A percentile compares a stretch with the other conserved stretches of the same genome.
phyloP scores from a whole-genome alignment of 2,329 filamentous ascomycete genomes.

The Nothopassalora personata region DNA sequence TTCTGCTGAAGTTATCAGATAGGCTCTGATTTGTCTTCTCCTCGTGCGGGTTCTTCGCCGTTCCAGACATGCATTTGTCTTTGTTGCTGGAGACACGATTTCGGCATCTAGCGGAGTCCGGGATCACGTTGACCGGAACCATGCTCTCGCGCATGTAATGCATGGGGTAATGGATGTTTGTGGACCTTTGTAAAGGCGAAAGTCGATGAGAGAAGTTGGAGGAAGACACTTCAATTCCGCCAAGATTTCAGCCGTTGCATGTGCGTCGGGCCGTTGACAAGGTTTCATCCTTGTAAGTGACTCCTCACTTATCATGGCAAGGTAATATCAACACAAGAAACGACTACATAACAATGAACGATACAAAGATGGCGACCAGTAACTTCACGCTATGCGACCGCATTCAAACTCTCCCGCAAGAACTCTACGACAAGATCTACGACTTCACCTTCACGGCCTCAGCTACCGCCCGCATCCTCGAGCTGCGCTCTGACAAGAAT shows the following conservation, averaged over 20 bases:
- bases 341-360: neutral
- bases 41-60: no score
- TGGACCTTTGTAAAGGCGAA: no score
- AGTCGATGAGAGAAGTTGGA: no score
- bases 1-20: no score
- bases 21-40: no score
- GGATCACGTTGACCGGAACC: no score
- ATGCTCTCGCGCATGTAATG: no score
- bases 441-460: conserved; percentile 3
- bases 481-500: neutral
- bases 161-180: no score
- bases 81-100: no score
- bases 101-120: no score
- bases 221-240: no score
- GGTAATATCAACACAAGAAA: neutral
- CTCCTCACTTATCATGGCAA: neutral
- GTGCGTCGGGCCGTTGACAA: neutral
- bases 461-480: neutral
- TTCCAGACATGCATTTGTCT: no score
- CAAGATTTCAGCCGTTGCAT: neutral
- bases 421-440: conserved; percentile 10
- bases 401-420: conserved; percentile 2
- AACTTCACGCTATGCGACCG: neutral
- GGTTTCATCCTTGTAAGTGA: neutral
- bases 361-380: neutral